Evolutionary conservation across 352 stramenopile genomes (phyloP), one percentile per base, ranked within the genome.

Genomic region (Pythium utonaiense): DNA sequence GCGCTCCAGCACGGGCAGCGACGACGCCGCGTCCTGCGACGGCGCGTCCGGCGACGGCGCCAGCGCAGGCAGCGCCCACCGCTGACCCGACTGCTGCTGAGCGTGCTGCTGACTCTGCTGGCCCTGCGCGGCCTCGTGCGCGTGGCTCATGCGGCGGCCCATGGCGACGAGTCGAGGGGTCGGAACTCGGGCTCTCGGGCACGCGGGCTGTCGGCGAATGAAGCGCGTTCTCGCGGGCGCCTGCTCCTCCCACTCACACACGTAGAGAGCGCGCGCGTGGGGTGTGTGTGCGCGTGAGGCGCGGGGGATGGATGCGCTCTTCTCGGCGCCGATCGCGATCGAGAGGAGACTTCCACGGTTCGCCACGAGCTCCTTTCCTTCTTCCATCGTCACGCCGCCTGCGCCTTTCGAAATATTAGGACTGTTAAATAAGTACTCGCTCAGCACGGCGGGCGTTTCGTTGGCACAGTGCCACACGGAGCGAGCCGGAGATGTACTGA

Each of bases 1-100:
- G 24, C 49, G 52, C 44, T 67, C 60, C 28, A 64, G 51, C 34
- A 51, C 19, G 17, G 50, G 21, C 19, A 44, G 50, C 28, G 50
- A 42, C 7, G 31, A 44, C 19, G 50, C 16, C 50, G 50, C 13
- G 9, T 30, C 30, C 16, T 44, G 28, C 30, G 50, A 44, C 12
- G 10, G 9, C 6, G 28, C 28, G 28, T 10, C 22, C 16, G 48
- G 49, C 47, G 47, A 54, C 34, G 28, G 42, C 38, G 30, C 9
- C n/a, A 55, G 5, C n/a, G 57, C 31, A 17, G 45, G 53, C 47
- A 22, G 34, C 34, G 33, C 16, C 19, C 25, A 52, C 22, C 27
- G 38, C 22, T 34, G 36, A 14, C 4, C 5, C 25, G 48, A 28
- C 48, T 27, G 21, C 13, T 36, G 41, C 34, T 41, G 34, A 10